Evolutionary conservation across 768 basidiomycete species (phyloP), one percentile per base, ranked within the genome.

Genomic region (Pulveroboletus sp.): DNA sequence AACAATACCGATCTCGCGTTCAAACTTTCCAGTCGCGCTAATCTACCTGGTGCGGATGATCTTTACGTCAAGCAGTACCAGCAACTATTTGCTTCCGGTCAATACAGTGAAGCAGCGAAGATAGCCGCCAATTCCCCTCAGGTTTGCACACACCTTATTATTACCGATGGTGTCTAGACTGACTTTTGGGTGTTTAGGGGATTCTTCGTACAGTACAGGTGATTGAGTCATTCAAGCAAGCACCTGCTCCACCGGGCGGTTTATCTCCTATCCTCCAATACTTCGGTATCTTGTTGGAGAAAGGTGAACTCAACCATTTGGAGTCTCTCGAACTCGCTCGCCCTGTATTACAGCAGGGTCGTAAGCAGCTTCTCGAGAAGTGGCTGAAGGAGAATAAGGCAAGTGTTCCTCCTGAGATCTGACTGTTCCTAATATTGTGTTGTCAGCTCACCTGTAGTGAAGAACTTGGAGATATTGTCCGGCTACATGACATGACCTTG

Each of bases 371-470:
- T 39, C 75, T 99, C 14, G 96, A 99, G 75, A 98, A 98, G 63
- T 99, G 96, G 96, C 73, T 99, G 54, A 99, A 99, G 72, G 96
- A 99, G 77, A 97, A 96, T 74, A 99, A 98, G 83, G 93, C 86
- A 51, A 36, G 51, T 46, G 15, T 46, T 36, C 3, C 6, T 33
- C 27, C 30, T 40, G 6, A 39, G 68, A 56, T 13, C 24, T 39
- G 36, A n/a, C 15, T 24, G 39, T 18, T 31, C 28, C 47, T 64
- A 48, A 66, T 39, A 27, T 57, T 17, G 14, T 30, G 40, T 43
- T 40, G 27, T 37, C 47, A 96, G 93, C 83, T 99, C 46, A 94
- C 95, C 49, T 99, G 96, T 73, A 93, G 89, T 59, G 96, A 99
- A 71, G 95, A 99, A 67, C 84, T 99, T 24, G 96, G 96, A 35